Conservation (phyloP, 1,139 yeast species). For the Hyphopichia khmerensis region DNA sequence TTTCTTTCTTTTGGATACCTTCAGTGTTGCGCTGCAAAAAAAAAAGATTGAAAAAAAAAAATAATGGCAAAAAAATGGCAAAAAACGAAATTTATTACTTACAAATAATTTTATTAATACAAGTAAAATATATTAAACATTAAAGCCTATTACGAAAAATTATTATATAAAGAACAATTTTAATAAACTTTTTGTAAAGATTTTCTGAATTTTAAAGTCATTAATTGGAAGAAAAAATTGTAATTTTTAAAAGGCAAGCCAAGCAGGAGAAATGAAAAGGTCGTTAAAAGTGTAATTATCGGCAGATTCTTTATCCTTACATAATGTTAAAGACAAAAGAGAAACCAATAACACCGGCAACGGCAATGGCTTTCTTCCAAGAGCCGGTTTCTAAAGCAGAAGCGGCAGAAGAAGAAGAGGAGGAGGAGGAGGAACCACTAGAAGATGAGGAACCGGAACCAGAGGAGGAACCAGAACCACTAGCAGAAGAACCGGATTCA, state of each 20-base stretch:
- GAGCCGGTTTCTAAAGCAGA: slow-evolving; percentile 21
- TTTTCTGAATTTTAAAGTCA: not conserved
- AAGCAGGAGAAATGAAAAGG: not conserved
- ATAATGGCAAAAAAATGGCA: too few relatives aligned
- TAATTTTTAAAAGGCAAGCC: not conserved
- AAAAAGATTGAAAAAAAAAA: too few relatives aligned
- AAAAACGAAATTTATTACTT: too few relatives aligned
- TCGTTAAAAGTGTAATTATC: not conserved
- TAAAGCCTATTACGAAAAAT: not conserved
- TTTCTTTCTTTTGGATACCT: too few relatives aligned
- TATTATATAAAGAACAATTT: too few relatives aligned
- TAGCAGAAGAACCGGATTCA: slow-evolving; percentile 8
- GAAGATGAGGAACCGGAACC: slow-evolving; percentile 7
- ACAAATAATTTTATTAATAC: too few relatives aligned
- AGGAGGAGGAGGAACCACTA: slow-evolving; percentile 7
- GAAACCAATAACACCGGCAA: slow-evolving; percentile 38
- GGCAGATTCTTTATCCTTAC: slow-evolving; percentile 18
- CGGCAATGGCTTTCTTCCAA: slow-evolving; percentile 42
- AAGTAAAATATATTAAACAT: not conserved
- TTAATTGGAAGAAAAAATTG: not conserved
- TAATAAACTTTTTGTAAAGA: not conserved
- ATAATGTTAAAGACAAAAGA: slow-evolving; percentile 35
- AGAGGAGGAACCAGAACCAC: slow-evolving; percentile 9
- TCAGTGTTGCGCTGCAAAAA: not conserved
- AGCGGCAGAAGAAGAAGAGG: slow-evolving; percentile 15